phyloP scores from a whole-genome alignment of 345 rosid species.

The Salix purpurea region DNA sequence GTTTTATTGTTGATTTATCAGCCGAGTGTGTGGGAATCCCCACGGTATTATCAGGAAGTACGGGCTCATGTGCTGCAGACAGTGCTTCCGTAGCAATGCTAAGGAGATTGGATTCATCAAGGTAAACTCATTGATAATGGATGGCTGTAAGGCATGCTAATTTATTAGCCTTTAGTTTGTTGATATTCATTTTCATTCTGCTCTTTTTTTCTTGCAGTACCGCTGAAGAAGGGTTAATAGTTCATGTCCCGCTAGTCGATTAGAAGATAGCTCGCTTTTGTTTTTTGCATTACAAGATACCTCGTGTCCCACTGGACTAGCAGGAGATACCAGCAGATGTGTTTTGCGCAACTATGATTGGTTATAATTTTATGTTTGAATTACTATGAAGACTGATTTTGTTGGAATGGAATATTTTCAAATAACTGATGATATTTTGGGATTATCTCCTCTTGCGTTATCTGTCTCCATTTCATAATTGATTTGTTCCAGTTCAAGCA shows the following conservation, averaged over 20 bases:
- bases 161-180: not conserved
- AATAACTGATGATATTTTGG: not conserved
- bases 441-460: not conserved
- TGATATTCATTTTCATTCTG: not conserved
- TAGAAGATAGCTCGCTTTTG: too few species aligned
- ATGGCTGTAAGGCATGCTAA: not conserved
- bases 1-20: not conserved
- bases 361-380: not conserved
- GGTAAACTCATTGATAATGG: conserved; percentile 2
- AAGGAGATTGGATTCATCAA: conserved; percentile 37
- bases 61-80: conserved; percentile 41
- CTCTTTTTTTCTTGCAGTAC: conserved; percentile 11
- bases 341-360: not conserved
- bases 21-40: conserved; percentile 37
- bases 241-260: not conserved
- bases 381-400: not conserved
- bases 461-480: not conserved
- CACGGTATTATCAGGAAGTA: conserved; percentile 35
- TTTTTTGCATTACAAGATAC: conserved; percentile 12
- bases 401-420: not conserved
- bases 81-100: conserved; percentile 39
- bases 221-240: conserved; percentile 7
- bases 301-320: not conserved
- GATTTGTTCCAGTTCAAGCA: not conserved
- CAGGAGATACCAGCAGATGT: not conserved